Conservation (phyloP, 805 yeast species). For the Phaffomyces opuntiae region DNA sequence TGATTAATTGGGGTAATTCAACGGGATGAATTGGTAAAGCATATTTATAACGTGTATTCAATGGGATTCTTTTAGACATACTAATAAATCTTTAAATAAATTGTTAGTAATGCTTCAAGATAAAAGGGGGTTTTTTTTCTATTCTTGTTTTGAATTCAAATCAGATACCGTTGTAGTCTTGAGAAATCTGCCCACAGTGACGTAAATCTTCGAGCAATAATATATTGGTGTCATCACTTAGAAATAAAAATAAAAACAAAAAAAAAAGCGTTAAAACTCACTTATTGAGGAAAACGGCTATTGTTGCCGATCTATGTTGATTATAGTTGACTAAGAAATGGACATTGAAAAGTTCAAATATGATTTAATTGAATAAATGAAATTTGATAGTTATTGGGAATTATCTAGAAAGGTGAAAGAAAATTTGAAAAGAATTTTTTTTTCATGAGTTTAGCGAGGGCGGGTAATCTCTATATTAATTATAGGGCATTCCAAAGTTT, state of each 20-base stretch:
- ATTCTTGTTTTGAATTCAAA: background rate
- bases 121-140: background rate
- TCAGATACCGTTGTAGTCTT: constrained; percentile 99
- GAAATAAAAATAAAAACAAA: background rate
- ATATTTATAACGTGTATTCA: constrained; percentile 30
- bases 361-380: background rate
- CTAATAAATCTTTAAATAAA: background rate
- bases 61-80: constrained; percentile 29
- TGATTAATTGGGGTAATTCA: constrained; percentile 44
- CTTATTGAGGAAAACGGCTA: background rate
- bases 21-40: constrained; percentile 54
- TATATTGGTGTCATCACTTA: constrained; percentile 24
- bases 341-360: background rate
- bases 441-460: too few species aligned
- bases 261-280: background rate
- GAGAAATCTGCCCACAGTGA: constrained; percentile 69
- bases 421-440: too few species aligned
- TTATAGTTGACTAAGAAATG: background rate
- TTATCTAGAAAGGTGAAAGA: too few species aligned
- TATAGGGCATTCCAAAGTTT: too few species aligned
- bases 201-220: constrained; percentile 38
- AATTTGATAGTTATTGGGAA: background rate
- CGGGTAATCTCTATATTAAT: too few species aligned
- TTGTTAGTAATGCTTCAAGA: background rate
- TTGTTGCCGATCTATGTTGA: background rate